phyloP scores from a whole-genome alignment of 2,329 filamentous ascomycete species.

The Verticillium dahliae region DNA sequence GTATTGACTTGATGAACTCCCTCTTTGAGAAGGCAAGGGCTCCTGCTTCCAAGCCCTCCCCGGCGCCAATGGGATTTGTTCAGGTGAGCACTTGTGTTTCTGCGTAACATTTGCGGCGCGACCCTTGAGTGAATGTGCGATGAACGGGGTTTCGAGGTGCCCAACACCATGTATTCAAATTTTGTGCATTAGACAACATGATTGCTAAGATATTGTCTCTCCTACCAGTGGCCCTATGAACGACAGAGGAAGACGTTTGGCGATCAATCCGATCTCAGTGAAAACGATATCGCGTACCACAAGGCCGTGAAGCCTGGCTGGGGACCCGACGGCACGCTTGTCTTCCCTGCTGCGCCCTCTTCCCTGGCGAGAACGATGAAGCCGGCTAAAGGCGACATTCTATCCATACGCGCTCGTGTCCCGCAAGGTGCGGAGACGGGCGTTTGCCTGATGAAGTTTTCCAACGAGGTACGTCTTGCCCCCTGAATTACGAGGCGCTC shows the following conservation, averaged over 20 bases:
- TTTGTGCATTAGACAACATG: slow-evolving; percentile 14
- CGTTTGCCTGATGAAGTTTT: slow-evolving; percentile 58
- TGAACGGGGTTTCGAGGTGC: neutral
- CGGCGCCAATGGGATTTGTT: slow-evolving; percentile 61
- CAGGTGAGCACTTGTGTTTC: slow-evolving; percentile 70
- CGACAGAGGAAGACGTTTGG: slow-evolving; percentile 66
- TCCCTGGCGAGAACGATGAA: slow-evolving; percentile 4
- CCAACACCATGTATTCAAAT: neutral
- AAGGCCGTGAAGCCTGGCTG: slow-evolving; percentile 72
- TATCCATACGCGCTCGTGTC: slow-evolving; percentile 47
- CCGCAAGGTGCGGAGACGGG: slow-evolving; percentile 60
- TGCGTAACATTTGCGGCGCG: slow-evolving; percentile 18
- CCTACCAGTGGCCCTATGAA: slow-evolving; percentile 76
- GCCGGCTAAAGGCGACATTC: slow-evolving; percentile 36
- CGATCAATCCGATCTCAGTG: slow-evolving; percentile 54
- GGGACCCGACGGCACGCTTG: slow-evolving; percentile 66
- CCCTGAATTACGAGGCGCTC: no score
- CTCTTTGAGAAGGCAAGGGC: slow-evolving; percentile 71
- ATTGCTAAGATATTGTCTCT: slow-evolving; percentile 38
- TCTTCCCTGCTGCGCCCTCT: slow-evolving; percentile 41
- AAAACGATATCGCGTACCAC: slow-evolving; percentile 62
- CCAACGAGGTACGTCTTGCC: slow-evolving; percentile 38
- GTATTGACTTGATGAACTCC: slow-evolving; percentile 95
- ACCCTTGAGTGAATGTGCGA: no score
- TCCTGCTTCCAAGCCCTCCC: slow-evolving; percentile 43